Evolutionary conservation across 441 rosid species (phyloP).

Genomic region (Adansonia rubrostipa): DNA sequence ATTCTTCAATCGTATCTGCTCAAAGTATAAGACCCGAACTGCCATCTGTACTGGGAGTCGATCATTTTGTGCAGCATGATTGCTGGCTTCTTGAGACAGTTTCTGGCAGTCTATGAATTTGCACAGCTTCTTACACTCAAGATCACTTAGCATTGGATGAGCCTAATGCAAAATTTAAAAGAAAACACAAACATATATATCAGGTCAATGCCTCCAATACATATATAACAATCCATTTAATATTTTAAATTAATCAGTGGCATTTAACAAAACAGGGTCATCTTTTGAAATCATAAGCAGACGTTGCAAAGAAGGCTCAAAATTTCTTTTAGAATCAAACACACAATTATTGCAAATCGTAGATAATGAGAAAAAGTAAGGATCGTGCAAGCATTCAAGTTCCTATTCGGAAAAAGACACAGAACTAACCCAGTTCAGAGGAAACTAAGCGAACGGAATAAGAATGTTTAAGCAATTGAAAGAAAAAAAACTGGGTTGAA

Average conservation of each 20-base stretch:
- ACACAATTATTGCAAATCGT: too few relatives aligned
- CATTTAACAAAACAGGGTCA: not conserved
- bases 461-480: not conserved
- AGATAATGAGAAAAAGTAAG: not conserved
- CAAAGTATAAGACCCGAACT: constrained; percentile 61
- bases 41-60: constrained; percentile 69
- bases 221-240: not conserved
- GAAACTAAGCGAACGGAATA: not conserved
- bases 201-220: not conserved
- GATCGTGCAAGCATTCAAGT: not conserved
- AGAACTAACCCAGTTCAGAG: not conserved
- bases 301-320: not conserved
- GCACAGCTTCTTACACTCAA: constrained; percentile 71
- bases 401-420: not conserved
- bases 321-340: not conserved
- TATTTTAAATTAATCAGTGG: not conserved
- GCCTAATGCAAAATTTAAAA: constrained; percentile 44
- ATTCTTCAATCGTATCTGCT: constrained; percentile 72
- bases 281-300: not conserved
- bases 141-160: constrained; percentile 72
- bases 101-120: constrained; percentile 76
- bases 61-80: constrained; percentile 78
- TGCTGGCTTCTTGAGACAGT: constrained; percentile 71
- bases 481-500: too few relatives aligned
- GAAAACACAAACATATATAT: not conserved